Evolutionary conservation across 495 filamentous ascomycete genomes (phyloP).

Genomic region (Trichoderma gamsii): DNA sequence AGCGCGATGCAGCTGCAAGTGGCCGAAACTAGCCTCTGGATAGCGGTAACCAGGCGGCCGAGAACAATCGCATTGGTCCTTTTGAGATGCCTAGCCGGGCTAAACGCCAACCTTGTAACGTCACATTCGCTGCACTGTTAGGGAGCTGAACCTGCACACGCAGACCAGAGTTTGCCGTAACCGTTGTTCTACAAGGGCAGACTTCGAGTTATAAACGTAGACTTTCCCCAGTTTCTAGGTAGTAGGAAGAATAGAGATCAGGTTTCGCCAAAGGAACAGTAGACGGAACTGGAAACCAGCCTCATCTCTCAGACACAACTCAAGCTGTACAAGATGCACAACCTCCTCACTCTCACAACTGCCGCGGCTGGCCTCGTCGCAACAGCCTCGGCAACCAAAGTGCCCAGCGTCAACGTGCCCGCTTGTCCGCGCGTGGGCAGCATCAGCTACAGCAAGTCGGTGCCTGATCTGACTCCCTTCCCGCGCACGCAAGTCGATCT

Average conservation of each 20-base stretch:
- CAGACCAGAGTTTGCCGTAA: neutral
- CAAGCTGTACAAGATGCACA: neutral
- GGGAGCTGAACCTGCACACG: neutral
- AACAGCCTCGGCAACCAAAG: neutral
- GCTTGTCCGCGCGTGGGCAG: slow-evolving; percentile 25
- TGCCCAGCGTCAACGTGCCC: slow-evolving; percentile 20
- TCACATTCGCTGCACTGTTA: slow-evolving; percentile 5
- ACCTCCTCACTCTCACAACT: neutral
- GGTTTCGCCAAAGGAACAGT: neutral
- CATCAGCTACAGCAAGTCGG: slow-evolving; percentile 26
- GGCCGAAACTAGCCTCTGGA: slow-evolving; percentile 1
- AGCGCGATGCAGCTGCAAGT: neutral
- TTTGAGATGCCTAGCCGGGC: slow-evolving; percentile 12
- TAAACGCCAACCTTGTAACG: neutral
- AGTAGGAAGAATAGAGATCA: neutral
- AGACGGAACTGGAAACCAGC: neutral
- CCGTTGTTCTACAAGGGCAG: neutral
- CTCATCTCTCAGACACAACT: neutral
- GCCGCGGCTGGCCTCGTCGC: neutral
- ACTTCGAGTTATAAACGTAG: neutral
- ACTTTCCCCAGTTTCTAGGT: neutral
- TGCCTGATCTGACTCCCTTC: slow-evolving; percentile 24
- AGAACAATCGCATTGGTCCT: neutral
- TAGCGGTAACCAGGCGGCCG: neutral
- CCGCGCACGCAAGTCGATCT: slow-evolving; percentile 29